A percentile compares a stretch with the other conserved stretches of the same genome.
Evolutionary conservation across 1,139 yeast genomes (phyloP).

Genomic region (Debaryomyces robertsiae): DNA sequence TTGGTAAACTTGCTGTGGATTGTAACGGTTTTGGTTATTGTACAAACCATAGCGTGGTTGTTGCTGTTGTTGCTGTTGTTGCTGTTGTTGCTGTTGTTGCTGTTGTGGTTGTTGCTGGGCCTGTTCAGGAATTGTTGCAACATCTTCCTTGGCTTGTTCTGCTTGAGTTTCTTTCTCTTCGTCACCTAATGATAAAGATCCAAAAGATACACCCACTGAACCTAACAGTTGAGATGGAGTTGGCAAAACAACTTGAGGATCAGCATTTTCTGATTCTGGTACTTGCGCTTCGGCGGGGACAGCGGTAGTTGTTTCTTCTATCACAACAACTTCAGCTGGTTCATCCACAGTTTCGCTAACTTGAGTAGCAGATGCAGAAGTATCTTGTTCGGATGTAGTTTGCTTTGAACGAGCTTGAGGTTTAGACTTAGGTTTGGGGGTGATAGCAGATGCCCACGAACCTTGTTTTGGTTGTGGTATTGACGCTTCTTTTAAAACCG

Average conservation of each 20-base stretch:
- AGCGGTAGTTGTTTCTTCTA: slow-evolving; percentile 14
- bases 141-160: slow-evolving; percentile 16
- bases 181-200: slow-evolving; percentile 59
- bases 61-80: slow-evolving; percentile 20
- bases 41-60: slow-evolving; percentile 17
- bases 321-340: slow-evolving; percentile 18
- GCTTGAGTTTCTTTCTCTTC: slow-evolving; percentile 32
- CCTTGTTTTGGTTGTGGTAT: slow-evolving; percentile 37
- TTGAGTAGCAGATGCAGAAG: slow-evolving; percentile 15
- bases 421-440: slow-evolving; percentile 52
- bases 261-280: slow-evolving; percentile 26
- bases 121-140: slow-evolving; percentile 18
- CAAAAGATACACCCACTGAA: slow-evolving; percentile 71
- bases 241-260: slow-evolving; percentile 72
- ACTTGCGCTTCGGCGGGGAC: slow-evolving; percentile 15
- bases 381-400: slow-evolving; percentile 15
- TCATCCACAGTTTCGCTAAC: slow-evolving; percentile 20
- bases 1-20: slow-evolving; percentile 22
- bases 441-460: slow-evolving; percentile 63
- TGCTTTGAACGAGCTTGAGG: slow-evolving; percentile 22
- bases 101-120: slow-evolving; percentile 20
- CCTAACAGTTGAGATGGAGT: slow-evolving; percentile 50
- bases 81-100: too few relatives aligned
- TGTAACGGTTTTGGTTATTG: slow-evolving; percentile 26
- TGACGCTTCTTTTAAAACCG: slow-evolving; percentile 33